These are phyloP conservation scores for Pouteria glomerata DNA, from an alignment of 148 eudicot genomes.

Conservation along the genomic window DNA sequence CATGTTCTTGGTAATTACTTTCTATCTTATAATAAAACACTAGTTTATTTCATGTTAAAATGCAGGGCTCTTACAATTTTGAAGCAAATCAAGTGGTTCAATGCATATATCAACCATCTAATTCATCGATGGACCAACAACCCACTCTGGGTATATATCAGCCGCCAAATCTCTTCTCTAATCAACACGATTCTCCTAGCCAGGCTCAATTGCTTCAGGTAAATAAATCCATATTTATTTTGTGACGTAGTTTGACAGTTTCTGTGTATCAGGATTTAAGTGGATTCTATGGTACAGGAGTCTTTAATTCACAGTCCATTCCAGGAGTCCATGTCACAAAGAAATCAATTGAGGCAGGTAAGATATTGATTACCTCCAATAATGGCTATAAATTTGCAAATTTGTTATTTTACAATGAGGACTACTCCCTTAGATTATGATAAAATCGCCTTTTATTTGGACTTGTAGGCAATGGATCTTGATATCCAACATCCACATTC, in stretches of 20 bases:
- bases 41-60: neutral
- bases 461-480: constrained; percentile 22
- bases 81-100: constrained; percentile 14
- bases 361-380: neutral
- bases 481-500: constrained; percentile 19
- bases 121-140: constrained; percentile 10
- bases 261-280: neutral
- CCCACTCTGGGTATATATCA: constrained; percentile 8
- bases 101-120: constrained; percentile 12
- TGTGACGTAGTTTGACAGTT: neutral
- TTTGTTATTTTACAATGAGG: neutral
- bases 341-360: constrained; percentile 20
- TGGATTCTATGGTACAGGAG: constrained; percentile 5
- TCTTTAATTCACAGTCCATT: constrained; percentile 13
- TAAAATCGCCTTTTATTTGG: constrained; percentile 1
- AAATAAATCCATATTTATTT: neutral
- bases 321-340: constrained; percentile 10
- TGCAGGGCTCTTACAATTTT: constrained; percentile 14
- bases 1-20: neutral
- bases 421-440: neutral
- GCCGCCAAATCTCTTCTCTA: constrained; percentile 15
- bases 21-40: neutral
- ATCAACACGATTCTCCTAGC: constrained; percentile 13
- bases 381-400: neutral
- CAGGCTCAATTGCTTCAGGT: constrained; percentile 20